Conservation (phyloP, 2,329 filamentous ascomycete genomes). For the Calonectria montana region DNA sequence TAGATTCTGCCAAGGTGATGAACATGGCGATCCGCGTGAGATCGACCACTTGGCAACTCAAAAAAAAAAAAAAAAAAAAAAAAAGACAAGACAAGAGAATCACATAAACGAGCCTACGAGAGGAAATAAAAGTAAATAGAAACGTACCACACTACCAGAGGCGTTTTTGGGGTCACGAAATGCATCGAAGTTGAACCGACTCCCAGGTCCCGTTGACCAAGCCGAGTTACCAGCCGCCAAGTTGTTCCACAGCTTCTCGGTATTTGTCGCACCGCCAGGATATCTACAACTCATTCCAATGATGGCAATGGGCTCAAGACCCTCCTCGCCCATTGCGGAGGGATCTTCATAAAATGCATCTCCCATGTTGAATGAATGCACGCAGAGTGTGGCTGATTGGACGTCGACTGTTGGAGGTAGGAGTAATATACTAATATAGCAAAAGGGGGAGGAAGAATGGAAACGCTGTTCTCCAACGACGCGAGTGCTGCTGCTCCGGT, state of each 20-base stretch:
- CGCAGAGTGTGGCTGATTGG: background rate
- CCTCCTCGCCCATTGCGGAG: background rate
- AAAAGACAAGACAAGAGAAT: background rate
- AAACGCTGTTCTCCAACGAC: background rate
- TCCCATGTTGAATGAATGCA: constrained; percentile 14
- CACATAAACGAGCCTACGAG: background rate
- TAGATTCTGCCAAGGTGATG: background rate
- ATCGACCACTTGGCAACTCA: background rate
- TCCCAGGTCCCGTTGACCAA: constrained; percentile 53
- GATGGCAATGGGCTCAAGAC: constrained; percentile 37
- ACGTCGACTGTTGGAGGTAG: background rate
- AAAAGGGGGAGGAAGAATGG: background rate
- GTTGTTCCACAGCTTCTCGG: constrained; percentile 32
- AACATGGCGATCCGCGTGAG: background rate
- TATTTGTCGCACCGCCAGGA: constrained; percentile 30
- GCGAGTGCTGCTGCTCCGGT: background rate
- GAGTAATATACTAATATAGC: background rate
- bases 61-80: background rate
- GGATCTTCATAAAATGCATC: constrained; percentile 11
- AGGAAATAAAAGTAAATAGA: background rate
- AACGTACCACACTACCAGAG: constrained; percentile 14
- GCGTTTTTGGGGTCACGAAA: constrained; percentile 46
- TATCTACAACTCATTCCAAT: constrained; percentile 38
- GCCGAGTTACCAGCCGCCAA: constrained; percentile 44
- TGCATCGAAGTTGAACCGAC: constrained; percentile 58